Conservation (phyloP, 345 rosid species). For the Populus davidiana region DNA sequence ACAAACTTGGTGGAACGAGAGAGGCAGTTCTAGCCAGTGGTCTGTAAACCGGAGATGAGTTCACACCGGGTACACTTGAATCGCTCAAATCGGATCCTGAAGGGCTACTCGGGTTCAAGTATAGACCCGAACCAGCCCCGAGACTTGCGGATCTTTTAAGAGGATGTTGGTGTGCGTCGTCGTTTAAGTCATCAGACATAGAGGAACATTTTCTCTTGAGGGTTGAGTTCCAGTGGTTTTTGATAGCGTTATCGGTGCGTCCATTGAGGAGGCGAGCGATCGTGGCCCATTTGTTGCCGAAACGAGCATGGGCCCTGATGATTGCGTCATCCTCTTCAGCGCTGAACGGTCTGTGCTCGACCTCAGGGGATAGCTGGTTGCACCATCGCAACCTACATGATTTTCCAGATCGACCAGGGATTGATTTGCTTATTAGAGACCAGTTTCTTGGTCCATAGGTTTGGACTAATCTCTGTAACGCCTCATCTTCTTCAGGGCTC, state of each 20-base stretch:
- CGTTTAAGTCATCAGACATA: constrained; percentile 35
- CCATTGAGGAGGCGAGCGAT: constrained; percentile 88
- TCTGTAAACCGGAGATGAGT: constrained; percentile 40
- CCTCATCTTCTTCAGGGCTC: constrained; percentile 95
- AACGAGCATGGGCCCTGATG: constrained; percentile 71
- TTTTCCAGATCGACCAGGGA: constrained; percentile 88
- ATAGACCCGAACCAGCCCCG: constrained; percentile 51
- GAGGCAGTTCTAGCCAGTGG: constrained; percentile 41
- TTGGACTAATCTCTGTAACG: constrained; percentile 58
- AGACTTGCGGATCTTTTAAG: constrained; percentile 66
- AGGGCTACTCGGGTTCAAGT: constrained; percentile 57
- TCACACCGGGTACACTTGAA: constrained; percentile 43
- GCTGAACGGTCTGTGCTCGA: constrained; percentile 77
- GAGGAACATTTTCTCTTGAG: constrained; percentile 73
- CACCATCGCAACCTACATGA: constrained; percentile 94
- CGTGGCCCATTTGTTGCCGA: constrained; percentile 96
- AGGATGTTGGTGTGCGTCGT: constrained; percentile 39
- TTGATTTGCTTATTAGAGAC: constrained; percentile 89
- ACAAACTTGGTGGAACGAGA: constrained; percentile 30
- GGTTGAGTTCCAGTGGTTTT: constrained; percentile 97
- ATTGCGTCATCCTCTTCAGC: constrained; percentile 79
- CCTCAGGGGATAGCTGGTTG: constrained; percentile 92
- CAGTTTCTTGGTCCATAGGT: constrained; percentile 89
- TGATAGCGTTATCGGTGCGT: constrained; percentile 88
- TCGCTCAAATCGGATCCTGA: constrained; percentile 71